phyloP scores from a whole-genome alignment of 2,329 filamentous ascomycete genomes.

The Sarocladiaceae sp. region DNA sequence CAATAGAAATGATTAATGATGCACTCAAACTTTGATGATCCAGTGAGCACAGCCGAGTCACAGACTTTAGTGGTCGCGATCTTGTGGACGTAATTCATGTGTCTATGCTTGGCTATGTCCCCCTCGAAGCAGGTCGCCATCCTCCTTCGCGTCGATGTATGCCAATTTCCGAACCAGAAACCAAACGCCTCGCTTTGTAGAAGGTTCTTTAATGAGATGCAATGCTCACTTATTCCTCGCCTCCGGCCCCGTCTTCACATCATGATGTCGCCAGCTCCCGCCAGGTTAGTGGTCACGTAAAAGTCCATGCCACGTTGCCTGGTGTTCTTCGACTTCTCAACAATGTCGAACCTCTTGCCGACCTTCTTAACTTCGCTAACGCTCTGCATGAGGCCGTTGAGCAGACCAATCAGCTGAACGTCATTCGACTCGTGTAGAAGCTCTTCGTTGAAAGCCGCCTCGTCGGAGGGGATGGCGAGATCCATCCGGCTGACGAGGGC shows the following conservation, averaged over 20 bases:
- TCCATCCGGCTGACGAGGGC: constrained; percentile 79
- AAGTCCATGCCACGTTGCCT: constrained; percentile 18
- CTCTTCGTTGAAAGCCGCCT: constrained; percentile 63
- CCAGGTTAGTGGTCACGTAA: constrained; percentile 14
- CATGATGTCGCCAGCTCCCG: constrained; percentile 26
- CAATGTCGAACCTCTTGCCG: constrained; percentile 66
- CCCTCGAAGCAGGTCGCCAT: neutral
- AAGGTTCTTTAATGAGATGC: neutral
- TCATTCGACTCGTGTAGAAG: constrained; percentile 78
- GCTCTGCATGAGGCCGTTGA: constrained; percentile 71
- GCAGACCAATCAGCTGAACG: constrained; percentile 70
- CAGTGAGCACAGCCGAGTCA: too few relatives aligned
- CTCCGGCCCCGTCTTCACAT: too few relatives aligned
- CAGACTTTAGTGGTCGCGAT: neutral
- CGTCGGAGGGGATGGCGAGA: constrained; percentile 70
- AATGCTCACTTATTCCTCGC: neutral
- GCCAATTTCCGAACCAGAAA: neutral
- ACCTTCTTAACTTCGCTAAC: constrained; percentile 67
- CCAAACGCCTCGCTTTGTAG: constrained; percentile 12
- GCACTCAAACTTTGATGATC: too few relatives aligned
- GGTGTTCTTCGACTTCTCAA: constrained; percentile 39
- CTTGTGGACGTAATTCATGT: neutral
- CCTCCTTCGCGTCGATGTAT: neutral
- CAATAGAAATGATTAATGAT: too few relatives aligned
- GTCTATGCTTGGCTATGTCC: neutral